Base-by-base conservation (phyloP, 495 filamentous ascomycete species). In the Lophiostoma macrostomum region DNA sequence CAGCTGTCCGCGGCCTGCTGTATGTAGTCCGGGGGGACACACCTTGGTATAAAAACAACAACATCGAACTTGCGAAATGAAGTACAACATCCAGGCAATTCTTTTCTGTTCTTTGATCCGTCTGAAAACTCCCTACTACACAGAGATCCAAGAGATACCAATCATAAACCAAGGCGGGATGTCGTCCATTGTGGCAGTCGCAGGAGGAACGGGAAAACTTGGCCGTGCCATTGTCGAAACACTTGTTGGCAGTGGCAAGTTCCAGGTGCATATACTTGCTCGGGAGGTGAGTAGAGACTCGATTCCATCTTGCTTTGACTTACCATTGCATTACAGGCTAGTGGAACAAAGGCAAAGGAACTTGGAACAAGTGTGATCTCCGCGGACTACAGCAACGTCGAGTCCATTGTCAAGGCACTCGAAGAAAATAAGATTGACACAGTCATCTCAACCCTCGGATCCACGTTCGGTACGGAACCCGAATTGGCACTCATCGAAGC, bases 331-430 rank as follows among this genome's bases (percentile, higher is more conserved):
- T 32, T 13, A 47, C 4, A 31, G 43, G 43, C 43, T 31, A 28
- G 28, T 32, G n/a, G 24, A 23, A 47, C 24, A 47, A 47, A 28
- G 43, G 13, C 24, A 19, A 19, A 47, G 43, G n/a, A n/a, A n/a
- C n/a, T n/a, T 32, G 27, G 7, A 6, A 28, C 18, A 16, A 23
- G n/a, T 8, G 27, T 32, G 4, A 28, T 47, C 34, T 23, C 28
- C 20, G 43, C 34, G 5, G 43, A 47, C 34, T 47, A 47, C 43
- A 47, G 34, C 43, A 32, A 47, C 43, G 43, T 47, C 43, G 43
- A 47, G 43, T 28, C 30, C 24, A 23, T 47, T 28, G 34, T 28
- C 43, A 47, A 47, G 23, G 22, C 27, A 6, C 12, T 47, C 24
- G 27, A 5, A 8, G 43, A 5, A 13, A 47, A 47, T 28, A 30